phyloP scores from a whole-genome alignment of 73 alveolate species.

The Paramecium biaurelia region DNA sequence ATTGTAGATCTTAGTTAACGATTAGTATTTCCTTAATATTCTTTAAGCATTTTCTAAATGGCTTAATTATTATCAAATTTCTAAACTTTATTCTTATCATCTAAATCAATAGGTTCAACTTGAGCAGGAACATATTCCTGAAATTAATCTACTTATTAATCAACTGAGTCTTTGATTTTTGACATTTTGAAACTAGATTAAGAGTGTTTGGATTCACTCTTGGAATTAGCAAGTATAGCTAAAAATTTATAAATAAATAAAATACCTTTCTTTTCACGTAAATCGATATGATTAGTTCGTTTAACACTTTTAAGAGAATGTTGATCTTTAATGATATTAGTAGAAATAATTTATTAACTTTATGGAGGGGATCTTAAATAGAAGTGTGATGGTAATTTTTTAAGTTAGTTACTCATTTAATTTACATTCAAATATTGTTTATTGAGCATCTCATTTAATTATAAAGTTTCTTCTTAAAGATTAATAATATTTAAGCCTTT shows the following conservation, averaged over 20 bases:
- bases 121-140: not conserved
- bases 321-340: not conserved
- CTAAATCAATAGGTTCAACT: not conserved
- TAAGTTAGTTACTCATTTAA: not conserved
- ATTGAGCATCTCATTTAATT: not conserved
- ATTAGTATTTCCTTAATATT: not conserved
- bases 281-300: conserved; percentile 20
- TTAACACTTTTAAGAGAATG: not conserved
- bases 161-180: not conserved
- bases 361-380: not conserved
- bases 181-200: not conserved
- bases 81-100: not conserved
- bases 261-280: not conserved
- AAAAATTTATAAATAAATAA: not conserved
- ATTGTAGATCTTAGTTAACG: not conserved
- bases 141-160: not conserved
- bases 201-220: conserved; percentile 21
- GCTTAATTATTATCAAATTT: not conserved
- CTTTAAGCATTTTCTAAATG: conserved; percentile 18
- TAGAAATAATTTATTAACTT: not conserved
- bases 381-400: not conserved
- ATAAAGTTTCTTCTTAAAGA: not conserved
- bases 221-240: not conserved
- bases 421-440: not conserved
- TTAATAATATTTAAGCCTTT: not conserved